These are phyloP conservation scores for Ogataea wickerhamii DNA, from an alignment of 805 yeast species.

Conservation along the genomic window DNA sequence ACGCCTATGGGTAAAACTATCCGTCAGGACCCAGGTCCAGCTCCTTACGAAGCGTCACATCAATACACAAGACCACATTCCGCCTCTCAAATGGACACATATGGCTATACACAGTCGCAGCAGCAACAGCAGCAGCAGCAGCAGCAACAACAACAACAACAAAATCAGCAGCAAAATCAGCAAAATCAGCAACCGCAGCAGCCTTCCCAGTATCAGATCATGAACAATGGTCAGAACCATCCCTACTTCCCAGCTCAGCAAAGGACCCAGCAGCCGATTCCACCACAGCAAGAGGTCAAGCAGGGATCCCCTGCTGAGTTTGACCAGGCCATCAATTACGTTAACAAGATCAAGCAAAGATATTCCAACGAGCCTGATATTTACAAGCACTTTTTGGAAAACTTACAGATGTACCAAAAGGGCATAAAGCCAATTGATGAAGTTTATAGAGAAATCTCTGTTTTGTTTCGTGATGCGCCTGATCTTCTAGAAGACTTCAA, in stretches of 20 bases:
- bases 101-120: conserved; percentile 13
- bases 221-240: conserved; percentile 13
- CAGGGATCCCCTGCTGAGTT: conserved; percentile 79
- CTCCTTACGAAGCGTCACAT: conserved; percentile 26
- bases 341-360: conserved; percentile 91
- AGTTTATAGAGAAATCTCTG: conserved; percentile 90
- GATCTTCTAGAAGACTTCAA: conserved; percentile 93
- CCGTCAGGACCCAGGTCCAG: conserved; percentile 50
- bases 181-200: conserved; percentile 11
- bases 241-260: conserved; percentile 19
- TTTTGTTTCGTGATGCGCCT: conserved; percentile 86
- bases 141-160: conserved; percentile 14
- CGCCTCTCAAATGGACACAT: conserved; percentile 19
- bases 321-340: conserved; percentile 95
- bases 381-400: conserved; percentile 91
- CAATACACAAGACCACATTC: conserved; percentile 27
- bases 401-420: conserved; percentile 92
- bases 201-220: conserved; percentile 19
- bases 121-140: conserved; percentile 17
- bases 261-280: conserved; percentile 18
- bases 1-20: conserved; percentile 91
- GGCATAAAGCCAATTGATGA: conserved; percentile 95
- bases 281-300: conserved; percentile 23
- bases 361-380: conserved; percentile 93
- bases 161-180: conserved; percentile 7